Evolutionary conservation across 345 rosid genomes (phyloP).

Genomic region (Psidium guajava): DNA sequence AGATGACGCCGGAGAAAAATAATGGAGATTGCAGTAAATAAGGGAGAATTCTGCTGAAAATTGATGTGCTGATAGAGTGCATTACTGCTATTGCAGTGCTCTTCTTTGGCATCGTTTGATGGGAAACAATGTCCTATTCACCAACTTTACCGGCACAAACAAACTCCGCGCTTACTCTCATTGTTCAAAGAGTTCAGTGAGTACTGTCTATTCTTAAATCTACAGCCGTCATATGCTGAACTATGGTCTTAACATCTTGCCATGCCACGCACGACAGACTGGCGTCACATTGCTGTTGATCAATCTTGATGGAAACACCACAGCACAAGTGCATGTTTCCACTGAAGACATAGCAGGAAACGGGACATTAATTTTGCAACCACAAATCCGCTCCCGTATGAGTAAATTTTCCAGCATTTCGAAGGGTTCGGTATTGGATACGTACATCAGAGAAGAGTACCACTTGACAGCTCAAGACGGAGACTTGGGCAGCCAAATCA

Average conservation of each 20-base stretch:
- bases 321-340: constrained; percentile 13
- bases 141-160: constrained; percentile 16
- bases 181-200: constrained; percentile 20
- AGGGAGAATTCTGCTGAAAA: background rate
- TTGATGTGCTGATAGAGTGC: background rate
- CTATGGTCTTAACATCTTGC: background rate
- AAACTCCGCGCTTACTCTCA: constrained; percentile 29
- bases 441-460: constrained; percentile 22
- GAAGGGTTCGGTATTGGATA: constrained; percentile 4
- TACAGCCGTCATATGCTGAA: background rate
- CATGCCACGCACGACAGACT: constrained; percentile 8
- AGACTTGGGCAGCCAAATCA: constrained; percentile 25
- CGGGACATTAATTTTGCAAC: constrained; percentile 5
- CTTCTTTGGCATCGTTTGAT: constrained; percentile 43
- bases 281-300: constrained; percentile 38
- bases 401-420: constrained; percentile 14
- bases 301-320: constrained; percentile 23
- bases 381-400: background rate
- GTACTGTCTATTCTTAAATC: background rate
- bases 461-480: constrained; percentile 34
- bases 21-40: background rate
- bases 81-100: constrained; percentile 10
- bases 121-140: constrained; percentile 23
- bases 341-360: constrained; percentile 3
- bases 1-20: background rate